Evolutionary conservation across 2,329 filamentous ascomycete genomes (phyloP).

Genomic region (Penicillium sp.): DNA sequence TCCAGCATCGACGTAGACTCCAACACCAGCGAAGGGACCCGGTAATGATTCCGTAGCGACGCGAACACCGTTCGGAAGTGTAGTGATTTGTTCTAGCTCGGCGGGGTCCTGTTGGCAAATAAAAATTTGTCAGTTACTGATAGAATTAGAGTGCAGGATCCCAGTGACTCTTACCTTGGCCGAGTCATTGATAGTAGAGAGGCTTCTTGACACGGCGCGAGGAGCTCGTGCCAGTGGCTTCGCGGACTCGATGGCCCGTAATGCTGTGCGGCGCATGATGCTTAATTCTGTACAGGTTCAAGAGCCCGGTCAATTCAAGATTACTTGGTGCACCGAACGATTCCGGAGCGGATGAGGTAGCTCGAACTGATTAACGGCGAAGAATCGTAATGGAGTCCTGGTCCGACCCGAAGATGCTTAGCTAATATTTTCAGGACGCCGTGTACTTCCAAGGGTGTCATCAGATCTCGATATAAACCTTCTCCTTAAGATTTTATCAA

Average conservation of each 20-base stretch:
- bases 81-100: slow-evolving; percentile 84
- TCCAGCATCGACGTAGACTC: slow-evolving; percentile 92
- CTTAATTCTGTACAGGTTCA: slow-evolving; percentile 4
- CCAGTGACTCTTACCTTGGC: slow-evolving; percentile 33
- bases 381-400: slow-evolving; percentile 25
- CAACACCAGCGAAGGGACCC: slow-evolving; percentile 90
- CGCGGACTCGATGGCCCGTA: slow-evolving; percentile 41
- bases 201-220: slow-evolving; percentile 37
- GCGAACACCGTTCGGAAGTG: slow-evolving; percentile 85
- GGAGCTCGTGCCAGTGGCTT: slow-evolving; percentile 37
- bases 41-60: slow-evolving; percentile 93
- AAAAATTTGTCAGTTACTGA: slow-evolving; percentile 6
- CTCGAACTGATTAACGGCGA: slow-evolving; percentile 12
- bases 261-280: slow-evolving; percentile 43
- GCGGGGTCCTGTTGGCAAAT: slow-evolving; percentile 65
- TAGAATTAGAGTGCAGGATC: neutral
- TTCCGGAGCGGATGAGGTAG: slow-evolving; percentile 17
- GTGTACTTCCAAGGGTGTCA: neutral
- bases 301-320: neutral
- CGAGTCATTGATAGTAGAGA: slow-evolving; percentile 37
- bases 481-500: neutral
- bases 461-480: too few species aligned
- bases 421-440: slow-evolving; percentile 24
- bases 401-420: slow-evolving; percentile 26
- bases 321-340: slow-evolving; percentile 10